A percentile compares a stretch with the other conserved stretches of the same genome.
Evolutionary conservation across 73 alveolate species (phyloP).

Genomic region (Paramecium octaurelia): DNA sequence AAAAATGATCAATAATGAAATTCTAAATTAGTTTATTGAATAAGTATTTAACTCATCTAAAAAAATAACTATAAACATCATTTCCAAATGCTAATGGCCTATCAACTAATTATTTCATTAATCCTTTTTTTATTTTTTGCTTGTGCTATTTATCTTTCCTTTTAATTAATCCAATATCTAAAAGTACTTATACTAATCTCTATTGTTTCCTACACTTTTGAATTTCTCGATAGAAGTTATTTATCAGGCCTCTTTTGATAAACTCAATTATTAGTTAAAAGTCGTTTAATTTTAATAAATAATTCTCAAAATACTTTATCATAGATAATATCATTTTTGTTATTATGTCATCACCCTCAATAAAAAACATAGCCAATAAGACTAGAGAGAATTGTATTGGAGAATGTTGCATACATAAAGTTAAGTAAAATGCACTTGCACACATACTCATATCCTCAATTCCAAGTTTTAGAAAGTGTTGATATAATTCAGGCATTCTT

Average conservation of each 20-base stretch:
- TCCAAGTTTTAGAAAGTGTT: background rate
- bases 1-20: background rate
- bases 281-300: conserved; percentile 4
- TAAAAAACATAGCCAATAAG: background rate
- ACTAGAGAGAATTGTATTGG: background rate
- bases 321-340: background rate
- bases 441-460: background rate
- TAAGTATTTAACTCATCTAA: background rate
- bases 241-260: background rate
- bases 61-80: conserved; percentile 22
- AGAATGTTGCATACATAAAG: background rate
- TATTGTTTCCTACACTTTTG: background rate
- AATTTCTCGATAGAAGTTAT: background rate
- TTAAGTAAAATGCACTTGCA: conserved; percentile 22
- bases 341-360: background rate
- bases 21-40: background rate
- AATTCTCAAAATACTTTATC: background rate
- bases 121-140: background rate
- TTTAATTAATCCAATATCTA: background rate
- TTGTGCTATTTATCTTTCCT: background rate
- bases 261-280: background rate
- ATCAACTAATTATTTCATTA: background rate
- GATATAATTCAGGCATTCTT: background rate
- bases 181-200: background rate
- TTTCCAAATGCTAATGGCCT: background rate